Percentiles rank a stretch among this genome's conserved stretches.
Conservation (phyloP, 1,284 basidiomycete species). For the Marasmius fiardii region DNA sequence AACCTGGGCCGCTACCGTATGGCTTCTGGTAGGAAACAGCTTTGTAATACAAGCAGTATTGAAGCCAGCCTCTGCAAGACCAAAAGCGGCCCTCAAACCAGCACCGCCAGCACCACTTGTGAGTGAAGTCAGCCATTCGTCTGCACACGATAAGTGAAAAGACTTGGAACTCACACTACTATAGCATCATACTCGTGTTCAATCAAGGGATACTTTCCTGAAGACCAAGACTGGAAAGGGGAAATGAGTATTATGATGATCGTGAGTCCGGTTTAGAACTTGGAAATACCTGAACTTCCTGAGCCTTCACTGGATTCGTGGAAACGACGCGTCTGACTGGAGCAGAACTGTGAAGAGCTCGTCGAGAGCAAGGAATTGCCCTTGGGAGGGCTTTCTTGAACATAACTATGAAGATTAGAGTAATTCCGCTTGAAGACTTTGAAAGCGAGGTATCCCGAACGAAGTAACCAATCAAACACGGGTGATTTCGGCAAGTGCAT, state of each 20-base stretch:
- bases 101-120: constrained; percentile 96
- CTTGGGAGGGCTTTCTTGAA: constrained; percentile 39
- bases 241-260: constrained; percentile 13
- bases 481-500: constrained; percentile 32
- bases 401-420: constrained; percentile 29
- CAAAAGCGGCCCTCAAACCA: constrained; percentile 97
- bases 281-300: constrained; percentile 70
- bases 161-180: constrained; percentile 75
- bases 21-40: constrained; percentile 98
- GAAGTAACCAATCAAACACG: constrained; percentile 33
- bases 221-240: constrained; percentile 60
- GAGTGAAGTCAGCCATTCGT: constrained; percentile 11
- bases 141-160: background rate
- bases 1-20: constrained; percentile 97
- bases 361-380: constrained; percentile 43
- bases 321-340: constrained; percentile 63
- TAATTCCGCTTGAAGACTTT: background rate
- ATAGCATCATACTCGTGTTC: constrained; percentile 98
- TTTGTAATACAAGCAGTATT: constrained; percentile 99
- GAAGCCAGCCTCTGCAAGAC: constrained; percentile 97
- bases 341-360: constrained; percentile 63
- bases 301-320: constrained; percentile 77
- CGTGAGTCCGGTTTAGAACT: constrained; percentile 12
- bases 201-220: constrained; percentile 91
- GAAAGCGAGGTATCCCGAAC: background rate